A percentile compares a stretch with the other conserved stretches of the same genome.
These are phyloP conservation scores for Ogataea pignaliae DNA, from an alignment of 805 yeast species.

Conservation along the genomic window DNA sequence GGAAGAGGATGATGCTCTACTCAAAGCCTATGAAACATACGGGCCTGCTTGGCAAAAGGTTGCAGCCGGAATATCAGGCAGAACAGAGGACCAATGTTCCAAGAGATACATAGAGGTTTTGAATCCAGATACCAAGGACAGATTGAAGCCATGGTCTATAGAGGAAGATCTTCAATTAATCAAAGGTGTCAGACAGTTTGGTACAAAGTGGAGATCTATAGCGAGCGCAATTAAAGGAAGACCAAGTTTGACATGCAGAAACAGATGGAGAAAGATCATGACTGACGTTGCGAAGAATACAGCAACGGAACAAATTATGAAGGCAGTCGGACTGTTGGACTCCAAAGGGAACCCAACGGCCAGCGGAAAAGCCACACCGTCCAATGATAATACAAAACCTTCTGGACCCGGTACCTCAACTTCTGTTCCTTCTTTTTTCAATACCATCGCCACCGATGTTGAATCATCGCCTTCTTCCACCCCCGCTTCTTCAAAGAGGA, in stretches of 20 bases:
- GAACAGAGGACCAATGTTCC: constrained; percentile 95
- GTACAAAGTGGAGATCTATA: constrained; percentile 87
- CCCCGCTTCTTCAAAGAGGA: neutral
- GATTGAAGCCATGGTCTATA: constrained; percentile 73
- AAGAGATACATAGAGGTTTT: constrained; percentile 85
- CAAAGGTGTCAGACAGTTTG: constrained; percentile 62
- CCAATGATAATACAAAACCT: neutral
- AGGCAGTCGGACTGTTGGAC: constrained; percentile 47
- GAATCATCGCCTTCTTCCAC: constrained; percentile 1
- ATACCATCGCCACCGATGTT: too few relatives aligned
- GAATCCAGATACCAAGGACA: constrained; percentile 73
- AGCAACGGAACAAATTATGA: constrained; percentile 50
- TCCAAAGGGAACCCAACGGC: constrained; percentile 2
- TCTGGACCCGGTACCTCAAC: neutral
- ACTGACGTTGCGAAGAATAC: constrained; percentile 68
- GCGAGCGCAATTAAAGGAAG: constrained; percentile 68
- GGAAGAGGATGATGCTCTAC: constrained; percentile 66
- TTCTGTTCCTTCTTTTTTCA: too few relatives aligned
- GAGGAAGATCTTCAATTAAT: constrained; percentile 73
- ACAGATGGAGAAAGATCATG: constrained; percentile 85
- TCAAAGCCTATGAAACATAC: constrained; percentile 57
- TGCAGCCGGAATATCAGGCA: constrained; percentile 67
- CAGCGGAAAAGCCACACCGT: neutral
- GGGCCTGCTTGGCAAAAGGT: constrained; percentile 90
- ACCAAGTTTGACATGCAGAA: constrained; percentile 86